Percentiles rank a stretch among this genome's conserved stretches.
Conservation (phyloP, 306 rosid genomes). For the Leucaena leucocephala region DNA sequence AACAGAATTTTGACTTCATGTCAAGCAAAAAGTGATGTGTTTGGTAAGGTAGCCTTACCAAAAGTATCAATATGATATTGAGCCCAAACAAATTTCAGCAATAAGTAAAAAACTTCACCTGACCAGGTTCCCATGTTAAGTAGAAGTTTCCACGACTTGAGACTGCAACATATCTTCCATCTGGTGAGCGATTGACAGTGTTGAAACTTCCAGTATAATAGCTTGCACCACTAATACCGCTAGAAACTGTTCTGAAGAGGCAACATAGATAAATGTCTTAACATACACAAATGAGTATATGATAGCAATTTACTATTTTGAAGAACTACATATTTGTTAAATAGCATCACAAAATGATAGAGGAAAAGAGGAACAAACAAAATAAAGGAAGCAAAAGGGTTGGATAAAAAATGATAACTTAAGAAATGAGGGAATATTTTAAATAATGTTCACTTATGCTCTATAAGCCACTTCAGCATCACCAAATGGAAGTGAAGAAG, state of each 20-base stretch:
- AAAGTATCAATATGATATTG: constrained; percentile 19
- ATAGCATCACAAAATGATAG: neutral
- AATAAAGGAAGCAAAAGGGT: neutral
- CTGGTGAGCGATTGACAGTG: constrained; percentile 89
- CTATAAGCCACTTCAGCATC: neutral
- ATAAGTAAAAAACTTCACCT: constrained; percentile 55
- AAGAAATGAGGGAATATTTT: neutral
- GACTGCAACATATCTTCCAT: constrained; percentile 93
- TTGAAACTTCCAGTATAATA: constrained; percentile 94
- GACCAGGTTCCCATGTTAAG: constrained; percentile 98
- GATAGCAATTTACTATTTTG: neutral
- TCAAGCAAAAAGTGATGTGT: neutral
- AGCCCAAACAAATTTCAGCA: constrained; percentile 26
- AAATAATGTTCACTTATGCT: neutral
- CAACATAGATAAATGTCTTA: constrained; percentile 47
- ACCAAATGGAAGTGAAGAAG: neutral
- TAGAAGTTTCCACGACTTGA: constrained; percentile 98
- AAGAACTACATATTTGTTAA: neutral
- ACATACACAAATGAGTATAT: constrained; percentile 11
- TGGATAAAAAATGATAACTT: neutral
- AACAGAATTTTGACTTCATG: neutral
- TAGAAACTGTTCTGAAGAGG: constrained; percentile 96
- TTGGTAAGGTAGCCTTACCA: neutral
- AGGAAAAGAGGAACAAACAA: neutral
- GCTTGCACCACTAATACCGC: constrained; percentile 98